A percentile compares a stretch with the other conserved stretches of the same genome.
Conservation (phyloP, 2,329 filamentous ascomycete species). For the Mycosphaerella arachidis region DNA sequence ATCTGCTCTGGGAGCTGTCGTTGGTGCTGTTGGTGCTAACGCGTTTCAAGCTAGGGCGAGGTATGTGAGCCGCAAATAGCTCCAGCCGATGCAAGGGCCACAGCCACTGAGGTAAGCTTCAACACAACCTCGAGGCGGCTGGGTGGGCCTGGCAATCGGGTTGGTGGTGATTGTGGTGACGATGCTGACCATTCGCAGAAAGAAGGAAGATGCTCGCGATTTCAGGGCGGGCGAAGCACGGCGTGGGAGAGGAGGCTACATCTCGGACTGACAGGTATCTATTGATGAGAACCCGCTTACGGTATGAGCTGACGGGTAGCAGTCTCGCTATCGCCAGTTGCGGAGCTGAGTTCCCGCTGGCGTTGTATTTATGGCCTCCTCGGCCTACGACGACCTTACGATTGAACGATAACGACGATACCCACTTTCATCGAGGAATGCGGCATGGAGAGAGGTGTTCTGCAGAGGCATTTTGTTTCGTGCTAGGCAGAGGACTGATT, state of each 20-base stretch:
- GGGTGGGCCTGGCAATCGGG: slow-evolving; percentile 2
- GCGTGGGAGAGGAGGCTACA: slow-evolving; percentile 15
- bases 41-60: slow-evolving; percentile 29
- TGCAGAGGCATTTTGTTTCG: not conserved
- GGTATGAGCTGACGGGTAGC: not conserved
- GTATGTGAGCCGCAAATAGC: slow-evolving; percentile 18
- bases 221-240: slow-evolving; percentile 1
- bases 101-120: slow-evolving; percentile 20
- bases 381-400: not conserved
- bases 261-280: slow-evolving; percentile 21
- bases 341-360: not conserved
- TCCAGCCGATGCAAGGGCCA: slow-evolving; percentile 14
- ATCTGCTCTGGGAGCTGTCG: slow-evolving; percentile 24
- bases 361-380: not conserved
- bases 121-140: slow-evolving; percentile 8
- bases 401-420: not conserved
- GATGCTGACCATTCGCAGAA: slow-evolving; percentile 11
- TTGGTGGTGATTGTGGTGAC: not conserved
- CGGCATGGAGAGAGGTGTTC: not conserved
- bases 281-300: not conserved
- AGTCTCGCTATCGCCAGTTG: not conserved
- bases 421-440: not conserved
- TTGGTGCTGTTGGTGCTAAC: slow-evolving; percentile 30
- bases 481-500: not conserved
- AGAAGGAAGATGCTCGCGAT: slow-evolving; percentile 12